Evolutionary conservation across 768 basidiomycete species (phyloP).

Genomic region (Pulveroboletus sp.): DNA sequence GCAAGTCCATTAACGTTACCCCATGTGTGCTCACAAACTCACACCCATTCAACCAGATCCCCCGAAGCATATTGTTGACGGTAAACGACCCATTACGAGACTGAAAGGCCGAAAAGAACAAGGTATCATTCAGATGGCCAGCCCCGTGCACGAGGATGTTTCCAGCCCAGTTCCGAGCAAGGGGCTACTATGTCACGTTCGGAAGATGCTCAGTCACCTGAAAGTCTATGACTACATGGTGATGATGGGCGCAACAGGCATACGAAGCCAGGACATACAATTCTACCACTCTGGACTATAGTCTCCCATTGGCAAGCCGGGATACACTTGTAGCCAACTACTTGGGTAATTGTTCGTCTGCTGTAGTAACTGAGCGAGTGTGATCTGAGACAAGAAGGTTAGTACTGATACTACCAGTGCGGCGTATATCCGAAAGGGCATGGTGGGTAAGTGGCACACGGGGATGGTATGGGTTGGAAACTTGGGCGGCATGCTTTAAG

Average conservation of each 20-base stretch:
- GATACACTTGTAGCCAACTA: constrained; percentile 38
- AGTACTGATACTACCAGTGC: too few relatives aligned
- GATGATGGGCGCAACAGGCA: not conserved
- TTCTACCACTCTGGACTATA: constrained; percentile 60
- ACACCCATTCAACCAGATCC: too few relatives aligned
- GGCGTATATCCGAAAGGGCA: too few relatives aligned
- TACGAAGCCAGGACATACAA: constrained; percentile 38
- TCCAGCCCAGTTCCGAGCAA: constrained; percentile 54
- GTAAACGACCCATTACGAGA: constrained; percentile 55
- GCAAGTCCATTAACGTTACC: too few relatives aligned
- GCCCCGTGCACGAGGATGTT: constrained; percentile 61
- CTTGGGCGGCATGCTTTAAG: too few relatives aligned
- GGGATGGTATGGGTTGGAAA: too few relatives aligned
- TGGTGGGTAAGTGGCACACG: too few relatives aligned
- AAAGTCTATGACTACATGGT: constrained; percentile 43
- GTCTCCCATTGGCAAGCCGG: constrained; percentile 41
- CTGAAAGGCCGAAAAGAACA: constrained; percentile 67
- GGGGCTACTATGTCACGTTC: constrained; percentile 53
- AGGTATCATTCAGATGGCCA: constrained; percentile 61
- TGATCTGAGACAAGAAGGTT: too few relatives aligned
- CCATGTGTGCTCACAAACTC: too few relatives aligned
- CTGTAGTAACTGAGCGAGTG: not conserved
- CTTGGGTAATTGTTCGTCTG: constrained; percentile 1
- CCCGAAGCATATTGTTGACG: not conserved
- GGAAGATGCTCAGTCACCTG: constrained; percentile 53